Evolutionary conservation across 1,139 yeast genomes (phyloP).

Genomic region (Pichia sp.): DNA sequence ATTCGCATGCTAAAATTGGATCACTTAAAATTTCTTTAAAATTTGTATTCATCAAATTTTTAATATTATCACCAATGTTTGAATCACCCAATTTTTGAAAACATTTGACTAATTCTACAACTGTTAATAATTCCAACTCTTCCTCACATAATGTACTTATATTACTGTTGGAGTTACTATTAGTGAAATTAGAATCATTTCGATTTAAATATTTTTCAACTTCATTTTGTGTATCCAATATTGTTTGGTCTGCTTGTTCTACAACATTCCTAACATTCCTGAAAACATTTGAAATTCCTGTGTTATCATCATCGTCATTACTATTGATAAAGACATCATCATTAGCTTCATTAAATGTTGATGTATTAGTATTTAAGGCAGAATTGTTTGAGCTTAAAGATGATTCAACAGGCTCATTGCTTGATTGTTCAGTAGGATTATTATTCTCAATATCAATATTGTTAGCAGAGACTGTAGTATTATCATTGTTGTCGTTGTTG

Average conservation of each 20-base stretch:
- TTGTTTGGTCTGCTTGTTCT: conserved; percentile 23
- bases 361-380: too few relatives aligned
- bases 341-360: not conserved
- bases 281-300: conserved; percentile 17
- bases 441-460: conserved; percentile 1
- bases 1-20: conserved; percentile 20
- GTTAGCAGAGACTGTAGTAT: not conserved
- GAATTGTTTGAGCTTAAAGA: too few relatives aligned
- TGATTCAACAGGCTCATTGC: not conserved
- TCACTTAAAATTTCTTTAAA: conserved; percentile 22
- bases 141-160: conserved; percentile 19
- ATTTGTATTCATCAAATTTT: conserved; percentile 16
- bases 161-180: not conserved
- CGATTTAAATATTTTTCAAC: conserved; percentile 18
- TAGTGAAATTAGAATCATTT: conserved; percentile 1
- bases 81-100: conserved; percentile 19
- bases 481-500: conserved; percentile 8
- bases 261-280: conserved; percentile 22
- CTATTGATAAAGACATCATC: not conserved
- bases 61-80: conserved; percentile 15
- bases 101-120: conserved; percentile 24
- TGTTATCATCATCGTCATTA: conserved; percentile 11
- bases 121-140: conserved; percentile 22
- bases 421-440: not conserved
- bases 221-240: conserved; percentile 20